phyloP scores from a whole-genome alignment of 441 rosid genomes.

The Theobroma grandiflorum region DNA sequence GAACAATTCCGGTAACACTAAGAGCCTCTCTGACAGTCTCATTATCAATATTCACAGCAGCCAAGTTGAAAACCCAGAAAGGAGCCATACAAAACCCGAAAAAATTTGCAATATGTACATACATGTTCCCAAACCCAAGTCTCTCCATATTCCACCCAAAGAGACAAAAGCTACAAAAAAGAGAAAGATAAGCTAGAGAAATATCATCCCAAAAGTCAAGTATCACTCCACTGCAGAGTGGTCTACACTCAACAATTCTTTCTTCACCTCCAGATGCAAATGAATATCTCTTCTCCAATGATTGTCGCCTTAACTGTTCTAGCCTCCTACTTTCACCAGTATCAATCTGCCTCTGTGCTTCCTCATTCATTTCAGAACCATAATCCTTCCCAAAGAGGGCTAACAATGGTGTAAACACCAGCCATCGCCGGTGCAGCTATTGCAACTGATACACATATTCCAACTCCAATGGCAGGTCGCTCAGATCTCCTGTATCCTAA shows the following conservation, averaged over 20 bases:
- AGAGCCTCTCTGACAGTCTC: slow-evolving; percentile 70
- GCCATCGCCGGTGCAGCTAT: slow-evolving; percentile 91
- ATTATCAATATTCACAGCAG: slow-evolving; percentile 75
- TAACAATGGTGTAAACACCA: slow-evolving; percentile 71
- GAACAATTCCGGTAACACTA: slow-evolving; percentile 69
- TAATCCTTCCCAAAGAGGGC: slow-evolving; percentile 91
- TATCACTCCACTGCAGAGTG: slow-evolving; percentile 86
- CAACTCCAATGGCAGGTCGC: slow-evolving; percentile 88
- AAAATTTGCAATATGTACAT: slow-evolving; percentile 89
- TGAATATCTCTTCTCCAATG: slow-evolving; percentile 67
- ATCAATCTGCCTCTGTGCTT: slow-evolving; percentile 53
- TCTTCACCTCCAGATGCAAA: slow-evolving; percentile 60
- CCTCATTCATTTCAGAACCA: slow-evolving; percentile 61
- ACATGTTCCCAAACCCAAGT: slow-evolving; percentile 94
- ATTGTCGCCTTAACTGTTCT: slow-evolving; percentile 33
- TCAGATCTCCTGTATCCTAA: slow-evolving; percentile 79
- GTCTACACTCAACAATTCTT: slow-evolving; percentile 53
- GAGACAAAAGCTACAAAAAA: slow-evolving; percentile 81
- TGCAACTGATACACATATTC: slow-evolving; percentile 74
- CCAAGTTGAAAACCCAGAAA: slow-evolving; percentile 92
- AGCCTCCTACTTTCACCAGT: slow-evolving; percentile 40
- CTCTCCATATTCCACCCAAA: slow-evolving; percentile 98
- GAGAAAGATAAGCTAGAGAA: slow-evolving; percentile 79
- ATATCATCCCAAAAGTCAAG: slow-evolving; percentile 90
- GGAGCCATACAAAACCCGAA: slow-evolving; percentile 87